Base-by-base conservation (phyloP, 108 stramenopile species). In the Fragilariopsis cylindrus region DNA sequence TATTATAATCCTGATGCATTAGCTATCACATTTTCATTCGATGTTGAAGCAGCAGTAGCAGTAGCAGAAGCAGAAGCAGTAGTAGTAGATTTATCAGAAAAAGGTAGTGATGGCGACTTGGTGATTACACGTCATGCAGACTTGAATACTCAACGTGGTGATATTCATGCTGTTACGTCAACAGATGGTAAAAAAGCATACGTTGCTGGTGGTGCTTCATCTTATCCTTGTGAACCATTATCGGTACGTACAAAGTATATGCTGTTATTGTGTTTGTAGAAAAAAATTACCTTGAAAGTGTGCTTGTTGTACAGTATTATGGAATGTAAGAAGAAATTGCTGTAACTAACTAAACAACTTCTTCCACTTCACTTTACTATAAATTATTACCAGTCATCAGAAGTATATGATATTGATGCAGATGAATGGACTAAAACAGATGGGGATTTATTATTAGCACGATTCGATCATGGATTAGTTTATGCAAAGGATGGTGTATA, bases 381-480 rank as follows among this genome's bases (percentile, higher is more conserved):
- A 30, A 30, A 30, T 30, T 30, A 30, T 30, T 0, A 30, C 30
- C 30, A 64, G 4, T 65, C 81, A 9, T 86, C 87, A 44, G 89
- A 90, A 57, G 55, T 57, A 12, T 86, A 82, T 19, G 55, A 73
- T 53, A 69, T 86, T 62, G 73, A 57, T 11, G 39, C 47, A 56
- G 73, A 85, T 43, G 47, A 57, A 5, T 87, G 86, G 86, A 76
- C 45, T 18, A n/a, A n/a, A 1, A 44, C 73, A 2, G 49, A 67
- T 15, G 62, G 62, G 3, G 65, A 76, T 48, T 60, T 92, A 7
- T 67, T 82, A 16, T 39, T 80, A 15, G 83, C 76, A 15, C 81
- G 87, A 16, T 86, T 82, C 3, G 91, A 92, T 45, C 82, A 83
- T 67, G 87, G 76, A 12, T 71, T 89, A 43, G 86, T 86, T 5